Evolutionary conservation across 495 filamentous ascomycete genomes (phyloP), one percentile per base, ranked within the genome.

Genomic region (Pseudotulostoma volvatum): DNA sequence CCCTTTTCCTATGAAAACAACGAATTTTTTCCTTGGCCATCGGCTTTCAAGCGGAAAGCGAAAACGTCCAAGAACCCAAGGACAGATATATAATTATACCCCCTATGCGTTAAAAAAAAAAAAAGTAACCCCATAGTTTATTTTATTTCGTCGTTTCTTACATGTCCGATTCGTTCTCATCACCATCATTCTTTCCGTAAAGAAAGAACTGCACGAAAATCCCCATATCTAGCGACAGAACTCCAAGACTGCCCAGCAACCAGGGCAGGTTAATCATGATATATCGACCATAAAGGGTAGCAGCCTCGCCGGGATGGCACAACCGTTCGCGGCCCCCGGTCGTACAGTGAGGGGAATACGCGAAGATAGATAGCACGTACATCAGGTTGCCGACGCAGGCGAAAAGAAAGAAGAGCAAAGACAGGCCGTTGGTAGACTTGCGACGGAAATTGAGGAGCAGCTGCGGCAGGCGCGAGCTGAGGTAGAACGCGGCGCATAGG

Each of bases 201-300:
- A 86, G 50, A 58, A 92, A 95, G 50, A 93, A 97, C 51, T 97
- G 90, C 4, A 66, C 71, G 56, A 96, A 97, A 19, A 97, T 93
- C 14, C 64, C 72, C 49, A 80, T 52, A 56, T 97, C 90, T 44
- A 95, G 55, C 31, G 84, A 45, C 43, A 97, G 55, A 9, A 88
- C 94, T 1, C 92, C 90, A 30, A 84, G 63, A 52, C 86, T 93
- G 2, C 90, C 90, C 9, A 86, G 63, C 48, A 97, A 41, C 90
- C 90, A 97, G 4, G 74, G 81, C 18, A 81, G 49, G 57, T 97
- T 97, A 13, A 95, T 80, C 4, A 82, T 60, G 4, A 96, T 73
- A 60, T 96, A 93, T 38, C 66, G 61, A 25, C 71, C 68, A 57
- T 93, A 96, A 14, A 83, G 51, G 4, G 49, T 48, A 14, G 50